Evolutionary conservation across 805 yeast genomes (phyloP).

Genomic region (Cyberlindnera misumaiensis): DNA sequence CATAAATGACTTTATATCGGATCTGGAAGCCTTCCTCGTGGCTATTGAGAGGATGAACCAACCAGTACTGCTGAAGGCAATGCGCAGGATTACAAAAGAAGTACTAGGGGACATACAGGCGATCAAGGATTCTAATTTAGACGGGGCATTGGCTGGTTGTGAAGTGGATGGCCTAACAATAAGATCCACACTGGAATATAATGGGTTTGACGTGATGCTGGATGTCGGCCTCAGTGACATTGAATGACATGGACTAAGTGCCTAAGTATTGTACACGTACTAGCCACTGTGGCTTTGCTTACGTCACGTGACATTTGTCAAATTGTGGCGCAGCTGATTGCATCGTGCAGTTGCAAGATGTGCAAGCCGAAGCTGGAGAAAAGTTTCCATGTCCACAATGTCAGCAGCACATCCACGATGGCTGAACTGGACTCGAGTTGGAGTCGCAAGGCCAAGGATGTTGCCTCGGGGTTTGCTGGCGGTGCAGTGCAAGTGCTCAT

Average conservation of each 20-base stretch:
- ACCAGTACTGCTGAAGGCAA: constrained; percentile 11
- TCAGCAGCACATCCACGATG: no score
- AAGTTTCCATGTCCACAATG: no score
- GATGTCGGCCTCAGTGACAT: constrained; percentile 21
- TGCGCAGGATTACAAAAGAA: constrained; percentile 14
- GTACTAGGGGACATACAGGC: constrained; percentile 11
- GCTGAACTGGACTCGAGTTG: constrained; percentile 9
- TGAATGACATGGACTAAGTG: constrained; percentile 2
- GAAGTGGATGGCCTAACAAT: constrained; percentile 19
- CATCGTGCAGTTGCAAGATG: not conserved
- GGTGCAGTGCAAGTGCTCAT: constrained; percentile 93
- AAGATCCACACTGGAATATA: constrained; percentile 20
- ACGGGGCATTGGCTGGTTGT: constrained; percentile 23
- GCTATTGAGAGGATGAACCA: constrained; percentile 14
- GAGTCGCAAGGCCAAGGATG: constrained; percentile 39
- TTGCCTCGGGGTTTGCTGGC: constrained; percentile 84
- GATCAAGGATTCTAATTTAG: constrained; percentile 10
- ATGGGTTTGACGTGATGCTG: constrained; percentile 15
- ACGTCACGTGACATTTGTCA: not conserved
- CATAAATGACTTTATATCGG: constrained; percentile 15
- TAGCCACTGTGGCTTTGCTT: not conserved
- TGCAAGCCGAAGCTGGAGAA: no score
- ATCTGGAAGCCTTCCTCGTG: constrained; percentile 14
- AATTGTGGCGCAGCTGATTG: not conserved
- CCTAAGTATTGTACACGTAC: not conserved